Conservation (phyloP, 225 moss, liverwort and hornwort genomes). For the Bryum argenteum region DNA sequence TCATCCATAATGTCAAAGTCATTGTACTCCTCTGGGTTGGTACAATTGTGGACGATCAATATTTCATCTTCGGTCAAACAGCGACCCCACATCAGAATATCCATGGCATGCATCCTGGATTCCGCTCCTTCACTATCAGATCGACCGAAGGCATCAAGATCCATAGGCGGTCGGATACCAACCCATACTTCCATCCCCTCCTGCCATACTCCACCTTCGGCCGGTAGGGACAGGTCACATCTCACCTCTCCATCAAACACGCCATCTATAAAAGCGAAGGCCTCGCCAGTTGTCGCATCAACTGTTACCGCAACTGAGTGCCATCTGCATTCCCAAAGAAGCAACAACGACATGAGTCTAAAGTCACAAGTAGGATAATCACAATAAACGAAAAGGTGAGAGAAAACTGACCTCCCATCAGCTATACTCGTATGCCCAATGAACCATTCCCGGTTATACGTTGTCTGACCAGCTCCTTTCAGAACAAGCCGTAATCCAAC, state of each 20-base stretch:
- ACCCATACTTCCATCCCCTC: constrained; percentile 96
- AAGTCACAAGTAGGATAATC: constrained; percentile 10
- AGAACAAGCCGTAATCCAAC: constrained; percentile 92
- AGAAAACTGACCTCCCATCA: constrained; percentile 75
- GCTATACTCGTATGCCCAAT: constrained; percentile 89
- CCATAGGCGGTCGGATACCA: constrained; percentile 97
- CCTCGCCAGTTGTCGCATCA: constrained; percentile 88
- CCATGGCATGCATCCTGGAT: constrained; percentile 99
- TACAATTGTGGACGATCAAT: constrained; percentile 77
- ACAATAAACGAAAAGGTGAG: constrained; percentile 1
- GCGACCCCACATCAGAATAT: constrained; percentile 95
- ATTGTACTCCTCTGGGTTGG: constrained; percentile 82
- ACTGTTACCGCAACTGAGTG: constrained; percentile 91
- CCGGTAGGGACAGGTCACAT: constrained; percentile 75
- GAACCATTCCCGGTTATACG: constrained; percentile 87
- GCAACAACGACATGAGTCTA: background rate
- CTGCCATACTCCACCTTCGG: constrained; percentile 89
- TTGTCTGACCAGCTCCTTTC: constrained; percentile 95
- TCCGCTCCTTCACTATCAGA: constrained; percentile 99
- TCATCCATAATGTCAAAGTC: constrained; percentile 79
- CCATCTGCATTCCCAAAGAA: constrained; percentile 64
- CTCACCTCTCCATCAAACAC: constrained; percentile 83
- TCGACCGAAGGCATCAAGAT: constrained; percentile 97
- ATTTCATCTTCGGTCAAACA: constrained; percentile 94
- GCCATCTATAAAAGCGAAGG: constrained; percentile 84